Conservation (phyloP, 2,329 filamentous ascomycete species). For the Herpotrichia juniperi region DNA sequence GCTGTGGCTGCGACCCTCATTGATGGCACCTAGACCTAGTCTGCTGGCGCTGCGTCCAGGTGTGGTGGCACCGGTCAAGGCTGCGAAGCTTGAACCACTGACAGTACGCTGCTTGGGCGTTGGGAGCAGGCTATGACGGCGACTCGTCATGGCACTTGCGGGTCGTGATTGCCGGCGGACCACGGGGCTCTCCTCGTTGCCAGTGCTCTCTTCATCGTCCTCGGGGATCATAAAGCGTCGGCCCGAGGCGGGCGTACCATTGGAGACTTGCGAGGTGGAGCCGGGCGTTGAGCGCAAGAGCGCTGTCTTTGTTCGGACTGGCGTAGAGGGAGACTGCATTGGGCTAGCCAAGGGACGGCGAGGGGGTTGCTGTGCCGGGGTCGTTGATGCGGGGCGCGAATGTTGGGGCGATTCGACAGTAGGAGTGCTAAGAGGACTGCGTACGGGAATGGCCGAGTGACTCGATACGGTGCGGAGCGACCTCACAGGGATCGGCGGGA, state of each 20-base stretch:
- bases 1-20: slow-evolving; percentile 30
- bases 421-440: slow-evolving; percentile 38
- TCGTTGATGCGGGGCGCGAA: slow-evolving; percentile 32
- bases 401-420: slow-evolving; percentile 31
- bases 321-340: slow-evolving; percentile 38
- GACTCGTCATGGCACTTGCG: slow-evolving; percentile 36
- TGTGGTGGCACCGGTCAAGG: slow-evolving; percentile 13
- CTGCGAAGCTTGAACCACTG: slow-evolving; percentile 24
- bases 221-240: slow-evolving; percentile 29
- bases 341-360: slow-evolving; percentile 36
- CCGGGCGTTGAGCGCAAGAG: slow-evolving; percentile 24
- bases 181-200: slow-evolving; percentile 36
- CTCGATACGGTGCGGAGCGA: slow-evolving; percentile 36
- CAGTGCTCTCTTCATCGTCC: slow-evolving; percentile 24
- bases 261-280: slow-evolving; percentile 21
- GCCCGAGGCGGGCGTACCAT: slow-evolving; percentile 27
- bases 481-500: slow-evolving; percentile 16
- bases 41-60: slow-evolving; percentile 28
- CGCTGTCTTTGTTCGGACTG: slow-evolving; percentile 28
- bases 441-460: slow-evolving; percentile 42
- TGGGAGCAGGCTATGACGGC: slow-evolving; percentile 36
- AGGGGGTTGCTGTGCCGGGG: slow-evolving; percentile 31
- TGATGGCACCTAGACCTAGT: slow-evolving; percentile 28
- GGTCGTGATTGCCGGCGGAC: slow-evolving; percentile 32
- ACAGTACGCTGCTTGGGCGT: slow-evolving; percentile 32